A percentile compares a stretch with the other conserved stretches of the same genome.
These are phyloP conservation scores for Chytriomyces hyalinus DNA, from an alignment of 192 early-diverging fungal species.

Conservation along the genomic window DNA sequence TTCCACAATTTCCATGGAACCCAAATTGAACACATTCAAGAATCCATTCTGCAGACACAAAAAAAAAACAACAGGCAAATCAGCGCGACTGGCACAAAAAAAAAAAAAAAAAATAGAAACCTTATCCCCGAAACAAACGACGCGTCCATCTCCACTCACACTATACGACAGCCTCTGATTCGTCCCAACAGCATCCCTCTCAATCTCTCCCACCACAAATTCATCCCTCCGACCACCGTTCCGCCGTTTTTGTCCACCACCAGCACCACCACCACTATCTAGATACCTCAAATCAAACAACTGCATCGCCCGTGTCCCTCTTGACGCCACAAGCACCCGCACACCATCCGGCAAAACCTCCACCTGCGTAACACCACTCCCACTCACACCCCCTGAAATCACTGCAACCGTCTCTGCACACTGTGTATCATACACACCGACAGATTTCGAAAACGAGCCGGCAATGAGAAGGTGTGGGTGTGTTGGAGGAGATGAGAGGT, in stretches of 20 bases:
- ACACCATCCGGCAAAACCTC: not conserved
- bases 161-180: slow-evolving; percentile 12
- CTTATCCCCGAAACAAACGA: slow-evolving; percentile 12
- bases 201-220: not conserved
- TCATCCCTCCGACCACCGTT: not conserved
- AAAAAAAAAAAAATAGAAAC: not conserved
- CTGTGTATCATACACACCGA: not conserved
- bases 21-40: not conserved
- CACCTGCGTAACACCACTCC: slow-evolving; percentile 21
- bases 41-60: not conserved
- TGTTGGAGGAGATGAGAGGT: slow-evolving; percentile 4
- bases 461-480: slow-evolving; percentile 19
- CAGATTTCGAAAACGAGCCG: not conserved
- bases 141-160: not conserved
- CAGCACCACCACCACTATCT: not conserved
- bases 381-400: not conserved
- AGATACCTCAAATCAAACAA: slow-evolving; percentile 16
- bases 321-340: not conserved
- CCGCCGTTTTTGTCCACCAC: not conserved
- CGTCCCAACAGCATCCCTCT: slow-evolving; percentile 2
- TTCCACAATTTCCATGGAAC: not conserved
- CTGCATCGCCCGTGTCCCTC: not conserved
- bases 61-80: not conserved
- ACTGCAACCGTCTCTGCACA: slow-evolving; percentile 10
- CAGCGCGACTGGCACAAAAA: not conserved